Conservation (phyloP, 2,329 filamentous ascomycete genomes). For the Epichloe elymi region DNA sequence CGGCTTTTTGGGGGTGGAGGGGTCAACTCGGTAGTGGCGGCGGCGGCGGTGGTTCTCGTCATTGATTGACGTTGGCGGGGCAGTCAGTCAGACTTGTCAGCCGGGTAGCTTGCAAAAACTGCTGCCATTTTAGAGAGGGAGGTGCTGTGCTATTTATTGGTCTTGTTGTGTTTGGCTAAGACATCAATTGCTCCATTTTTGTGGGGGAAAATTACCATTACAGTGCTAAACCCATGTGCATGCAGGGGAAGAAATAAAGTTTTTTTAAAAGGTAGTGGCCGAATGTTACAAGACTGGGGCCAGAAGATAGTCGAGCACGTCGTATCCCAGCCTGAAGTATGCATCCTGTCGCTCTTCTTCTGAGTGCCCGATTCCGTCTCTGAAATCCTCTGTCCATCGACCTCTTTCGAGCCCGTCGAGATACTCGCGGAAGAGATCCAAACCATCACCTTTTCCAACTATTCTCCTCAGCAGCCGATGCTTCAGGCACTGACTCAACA, state of each 20-base stretch:
- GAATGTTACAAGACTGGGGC: slow-evolving; percentile 31
- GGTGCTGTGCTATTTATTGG: too few relatives aligned
- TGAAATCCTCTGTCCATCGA: slow-evolving; percentile 22
- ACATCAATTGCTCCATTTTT: too few relatives aligned
- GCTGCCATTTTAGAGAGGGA: too few relatives aligned
- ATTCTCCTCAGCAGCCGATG: slow-evolving; percentile 31
- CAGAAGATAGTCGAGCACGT: slow-evolving; percentile 40
- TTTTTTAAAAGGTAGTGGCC: not conserved
- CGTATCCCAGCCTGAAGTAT: slow-evolving; percentile 38
- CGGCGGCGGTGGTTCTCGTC: too few relatives aligned
- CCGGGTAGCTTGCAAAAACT: too few relatives aligned
- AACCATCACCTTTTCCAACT: slow-evolving; percentile 18
- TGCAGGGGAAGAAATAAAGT: not conserved
- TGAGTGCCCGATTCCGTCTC: slow-evolving; percentile 7
- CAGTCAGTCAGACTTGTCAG: too few relatives aligned
- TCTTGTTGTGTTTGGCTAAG: too few relatives aligned
- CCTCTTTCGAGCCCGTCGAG: slow-evolving; percentile 37
- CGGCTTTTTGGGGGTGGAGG: too few relatives aligned
- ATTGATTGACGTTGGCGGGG: too few relatives aligned
- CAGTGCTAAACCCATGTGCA: too few relatives aligned
- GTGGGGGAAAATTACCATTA: too few relatives aligned
- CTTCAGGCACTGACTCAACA: slow-evolving; percentile 42
- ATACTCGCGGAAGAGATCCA: slow-evolving; percentile 32
- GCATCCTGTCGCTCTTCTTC: slow-evolving; percentile 12
- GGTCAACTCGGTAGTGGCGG: too few relatives aligned